Base-by-base conservation (phyloP, 2,329 filamentous ascomycete genomes). In the Diaporthe citri region DNA sequence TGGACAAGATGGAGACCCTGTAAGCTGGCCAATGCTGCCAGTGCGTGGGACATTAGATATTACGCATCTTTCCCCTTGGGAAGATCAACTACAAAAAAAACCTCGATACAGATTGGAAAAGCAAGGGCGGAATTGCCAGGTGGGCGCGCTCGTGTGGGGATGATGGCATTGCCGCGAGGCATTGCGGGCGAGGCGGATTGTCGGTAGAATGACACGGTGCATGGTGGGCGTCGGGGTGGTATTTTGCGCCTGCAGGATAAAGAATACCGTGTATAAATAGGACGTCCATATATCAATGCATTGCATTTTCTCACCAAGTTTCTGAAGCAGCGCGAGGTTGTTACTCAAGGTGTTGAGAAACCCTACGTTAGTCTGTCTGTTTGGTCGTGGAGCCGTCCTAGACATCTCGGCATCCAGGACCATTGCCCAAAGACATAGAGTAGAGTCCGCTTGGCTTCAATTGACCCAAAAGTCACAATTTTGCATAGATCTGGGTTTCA, bases 1-100 rank as follows among this genome's bases (percentile, higher is more conserved):
- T 99, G 83, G 92, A 96, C 88, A 95, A 97, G 90, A 97, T 99
- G 95, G 96, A 98, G 89, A 87, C 88, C 80, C 82, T 92, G 84
- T 93, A 90, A 72, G 64, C 46, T 31, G 62, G 46, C 46, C 13
- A 8, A n/a, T 4, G 20, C n/a, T 9, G 28, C 22, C 28, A 52
- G 12, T 31, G 28, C 6, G 22, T 39, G 28, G n/a, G 48, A 12
- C 4, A 36, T 7, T 1, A 62, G 39, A 31, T 13, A 69, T 22
- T 9, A 55, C 22, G 34, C 9, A 51, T 15, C 7, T n/a, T 36
- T 28, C 28, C 10, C 15, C 22, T n/a, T 2, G 3, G 41, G 12
- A 34, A 39, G 46, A 15, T 36, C 34, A 25, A 52, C 48, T 52
- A 48, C 31, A 28, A 3, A 52, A 9, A 52, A 25, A 8, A n/a